Evolutionary conservation across 2,329 filamentous ascomycete species (phyloP).

Genomic region (Pestalotiopsis sp.): DNA sequence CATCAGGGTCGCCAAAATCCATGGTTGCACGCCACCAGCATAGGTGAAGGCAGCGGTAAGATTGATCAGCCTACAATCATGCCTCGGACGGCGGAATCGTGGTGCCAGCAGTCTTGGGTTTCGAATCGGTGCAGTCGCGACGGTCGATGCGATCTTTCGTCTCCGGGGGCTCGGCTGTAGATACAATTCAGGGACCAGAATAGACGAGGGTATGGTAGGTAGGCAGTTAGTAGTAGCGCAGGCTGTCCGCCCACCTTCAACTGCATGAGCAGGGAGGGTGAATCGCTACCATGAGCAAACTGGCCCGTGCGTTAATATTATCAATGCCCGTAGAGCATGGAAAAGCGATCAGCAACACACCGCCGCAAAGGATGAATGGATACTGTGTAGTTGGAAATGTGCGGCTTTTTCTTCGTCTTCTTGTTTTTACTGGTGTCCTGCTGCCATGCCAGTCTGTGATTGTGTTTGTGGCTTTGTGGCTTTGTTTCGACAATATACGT

Average conservation of each 20-base stretch:
- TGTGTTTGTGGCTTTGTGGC: neutral
- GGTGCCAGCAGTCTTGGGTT: neutral
- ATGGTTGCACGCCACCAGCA: conserved; percentile 41
- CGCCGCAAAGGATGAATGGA: neutral
- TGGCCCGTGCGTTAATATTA: neutral
- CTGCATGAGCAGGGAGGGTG: neutral
- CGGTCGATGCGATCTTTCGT: neutral
- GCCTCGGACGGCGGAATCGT: neutral
- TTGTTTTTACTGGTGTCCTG: too few species aligned
- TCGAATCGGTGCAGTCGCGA: neutral
- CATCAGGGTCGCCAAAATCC: conserved; percentile 59
- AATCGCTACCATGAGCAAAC: neutral
- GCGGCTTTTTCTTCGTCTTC: neutral
- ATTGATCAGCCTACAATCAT: neutral
- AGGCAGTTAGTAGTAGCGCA: neutral
- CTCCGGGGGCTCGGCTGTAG: neutral
- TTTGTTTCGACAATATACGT: neutral
- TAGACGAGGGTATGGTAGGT: neutral
- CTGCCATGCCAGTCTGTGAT: neutral
- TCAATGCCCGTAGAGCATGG: neutral
- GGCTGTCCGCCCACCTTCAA: neutral
- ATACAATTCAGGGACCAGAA: neutral
- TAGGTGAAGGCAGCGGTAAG: neutral
- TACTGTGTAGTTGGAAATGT: neutral
- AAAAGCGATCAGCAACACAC: neutral